Conservation (phyloP, 306 rosid species). For the Castanea sativa region DNA sequence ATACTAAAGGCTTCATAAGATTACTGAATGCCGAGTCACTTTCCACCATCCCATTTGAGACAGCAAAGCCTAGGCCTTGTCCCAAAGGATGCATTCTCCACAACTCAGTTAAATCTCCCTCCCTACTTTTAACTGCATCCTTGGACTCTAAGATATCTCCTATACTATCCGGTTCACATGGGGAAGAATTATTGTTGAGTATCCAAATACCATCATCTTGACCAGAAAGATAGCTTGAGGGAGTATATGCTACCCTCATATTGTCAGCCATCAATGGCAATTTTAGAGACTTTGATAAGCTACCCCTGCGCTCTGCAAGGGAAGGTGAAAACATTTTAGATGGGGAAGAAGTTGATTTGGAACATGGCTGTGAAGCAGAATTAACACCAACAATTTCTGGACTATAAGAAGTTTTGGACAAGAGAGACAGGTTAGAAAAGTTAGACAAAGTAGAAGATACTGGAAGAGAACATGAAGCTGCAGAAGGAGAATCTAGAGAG, state of each 20-base stretch:
- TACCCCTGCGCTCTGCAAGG: constrained; percentile 91
- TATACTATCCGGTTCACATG: constrained; percentile 29
- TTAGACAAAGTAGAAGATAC: constrained; percentile 50
- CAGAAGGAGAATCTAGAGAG: constrained; percentile 69
- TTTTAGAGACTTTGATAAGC: constrained; percentile 68
- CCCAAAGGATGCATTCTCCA: constrained; percentile 19
- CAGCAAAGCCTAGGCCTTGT: constrained; percentile 31
- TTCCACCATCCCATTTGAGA: constrained; percentile 37
- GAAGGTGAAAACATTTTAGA: constrained; percentile 68
- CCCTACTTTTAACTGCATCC: constrained; percentile 34
- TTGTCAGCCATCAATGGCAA: constrained; percentile 61
- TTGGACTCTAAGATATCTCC: constrained; percentile 28
- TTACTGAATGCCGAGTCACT: constrained; percentile 28
- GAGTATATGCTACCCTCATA: constrained; percentile 31
- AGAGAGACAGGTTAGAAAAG: constrained; percentile 53
- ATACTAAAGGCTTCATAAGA: constrained; percentile 42
- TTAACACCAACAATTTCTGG: constrained; percentile 39
- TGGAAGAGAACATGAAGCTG: constrained; percentile 37
- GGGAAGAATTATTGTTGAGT: constrained; percentile 29
- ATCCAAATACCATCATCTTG: constrained; percentile 31
- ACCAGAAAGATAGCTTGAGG: constrained; percentile 34
- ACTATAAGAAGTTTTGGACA: constrained; percentile 43
- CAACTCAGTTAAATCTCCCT: constrained; percentile 33
- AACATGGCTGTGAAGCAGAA: constrained; percentile 37
- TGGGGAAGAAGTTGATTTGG: constrained; percentile 41